These are phyloP conservation scores for Priceomyces fermenticarens DNA, from an alignment of 805 yeast genomes.

Conservation along the genomic window DNA sequence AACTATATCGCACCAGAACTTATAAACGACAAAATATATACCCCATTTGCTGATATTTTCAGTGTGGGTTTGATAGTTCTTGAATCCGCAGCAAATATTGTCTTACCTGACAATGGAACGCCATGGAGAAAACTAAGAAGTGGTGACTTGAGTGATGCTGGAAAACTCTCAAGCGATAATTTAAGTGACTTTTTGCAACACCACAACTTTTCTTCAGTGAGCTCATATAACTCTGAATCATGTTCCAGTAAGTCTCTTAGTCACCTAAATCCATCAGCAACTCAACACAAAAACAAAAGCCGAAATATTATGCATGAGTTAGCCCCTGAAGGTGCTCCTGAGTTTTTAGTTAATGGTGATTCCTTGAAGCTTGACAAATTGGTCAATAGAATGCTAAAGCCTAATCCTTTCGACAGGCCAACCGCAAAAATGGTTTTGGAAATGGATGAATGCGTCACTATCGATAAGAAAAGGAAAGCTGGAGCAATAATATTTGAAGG, in stretches of 20 bases:
- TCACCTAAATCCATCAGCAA: background rate
- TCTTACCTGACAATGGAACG: conserved; percentile 91
- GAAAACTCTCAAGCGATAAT: conserved; percentile 61
- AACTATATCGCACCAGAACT: conserved; percentile 98
- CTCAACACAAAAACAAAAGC: conserved; percentile 1
- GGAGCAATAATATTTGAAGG: conserved; percentile 97
- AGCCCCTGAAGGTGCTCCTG: conserved; percentile 86
- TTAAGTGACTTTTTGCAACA: conserved; percentile 41
- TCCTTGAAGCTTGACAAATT: conserved; percentile 63
- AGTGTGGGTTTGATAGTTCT: conserved; percentile 91
- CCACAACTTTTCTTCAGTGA: conserved; percentile 31
- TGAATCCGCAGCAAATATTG: conserved; percentile 93
- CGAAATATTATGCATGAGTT: conserved; percentile 22
- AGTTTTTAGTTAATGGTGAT: conserved; percentile 62
- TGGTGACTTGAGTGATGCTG: conserved; percentile 95
- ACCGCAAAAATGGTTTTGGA: conserved; percentile 68
- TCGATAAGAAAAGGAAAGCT: conserved; percentile 77
- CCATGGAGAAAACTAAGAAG: conserved; percentile 95
- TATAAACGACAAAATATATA: conserved; percentile 75
- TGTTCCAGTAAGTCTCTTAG: conserved; percentile 6
- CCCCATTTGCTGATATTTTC: conserved; percentile 90
- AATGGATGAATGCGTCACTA: conserved; percentile 69
- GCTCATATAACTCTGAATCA: conserved; percentile 25
- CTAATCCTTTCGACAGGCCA: conserved; percentile 79
- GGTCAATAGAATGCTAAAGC: conserved; percentile 87